Conservation (phyloP, 2,329 filamentous ascomycete species). For the Sclerotinia subarctica region DNA sequence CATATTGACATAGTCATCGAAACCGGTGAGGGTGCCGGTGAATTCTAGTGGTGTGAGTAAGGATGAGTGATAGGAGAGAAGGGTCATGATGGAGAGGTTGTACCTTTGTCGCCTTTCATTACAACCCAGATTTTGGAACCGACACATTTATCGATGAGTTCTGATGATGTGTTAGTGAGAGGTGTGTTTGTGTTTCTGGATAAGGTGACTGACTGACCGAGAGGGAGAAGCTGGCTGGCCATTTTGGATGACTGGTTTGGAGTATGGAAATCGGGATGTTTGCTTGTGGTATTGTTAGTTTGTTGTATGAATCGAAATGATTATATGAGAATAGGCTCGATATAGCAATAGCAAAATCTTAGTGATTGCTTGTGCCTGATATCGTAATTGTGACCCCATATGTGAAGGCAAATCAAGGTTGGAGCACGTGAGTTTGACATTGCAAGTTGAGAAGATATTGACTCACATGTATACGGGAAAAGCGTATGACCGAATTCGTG, state of each 20-base stretch:
- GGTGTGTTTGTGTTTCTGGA: conserved; percentile 30
- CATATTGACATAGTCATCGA: conserved; percentile 99
- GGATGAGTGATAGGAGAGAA: background rate
- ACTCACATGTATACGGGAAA: conserved; percentile 4
- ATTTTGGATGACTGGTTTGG: conserved; percentile 26
- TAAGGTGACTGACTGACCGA: conserved; percentile 26
- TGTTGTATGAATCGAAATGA: background rate
- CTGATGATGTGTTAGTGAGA: conserved; percentile 46
- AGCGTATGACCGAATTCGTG: background rate
- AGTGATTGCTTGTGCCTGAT: background rate
- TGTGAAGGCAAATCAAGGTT: conserved; percentile 5
- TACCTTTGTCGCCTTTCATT: conserved; percentile 99
- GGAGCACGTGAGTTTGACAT: conserved; percentile 15
- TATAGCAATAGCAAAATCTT: background rate
- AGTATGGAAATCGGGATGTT: background rate
- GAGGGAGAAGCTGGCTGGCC: conserved; percentile 38
- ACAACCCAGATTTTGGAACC: conserved; percentile 97
- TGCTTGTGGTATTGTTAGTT: background rate
- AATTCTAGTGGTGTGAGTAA: conserved; percentile 63
- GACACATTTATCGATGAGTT: conserved; percentile 98
- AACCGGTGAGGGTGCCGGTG: conserved; percentile 87
- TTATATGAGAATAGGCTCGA: background rate
- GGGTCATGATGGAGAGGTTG: conserved; percentile 6
- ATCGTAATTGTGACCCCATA: background rate
- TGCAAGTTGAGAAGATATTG: background rate